Conservation (phyloP, 1,284 basidiomycete genomes). For the Austroboletus sp. region DNA sequence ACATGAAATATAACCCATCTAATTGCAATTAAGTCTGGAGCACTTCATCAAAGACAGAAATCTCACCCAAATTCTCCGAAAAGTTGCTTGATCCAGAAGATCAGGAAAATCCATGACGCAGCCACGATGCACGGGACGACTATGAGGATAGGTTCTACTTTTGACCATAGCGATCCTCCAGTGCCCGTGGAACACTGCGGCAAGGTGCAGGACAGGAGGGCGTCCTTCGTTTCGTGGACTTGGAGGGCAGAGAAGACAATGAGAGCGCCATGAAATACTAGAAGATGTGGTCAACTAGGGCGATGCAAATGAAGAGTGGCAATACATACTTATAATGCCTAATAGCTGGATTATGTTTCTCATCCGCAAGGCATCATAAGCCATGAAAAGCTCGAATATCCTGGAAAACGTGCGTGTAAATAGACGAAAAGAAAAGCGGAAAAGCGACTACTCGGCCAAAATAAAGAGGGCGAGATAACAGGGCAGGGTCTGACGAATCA, state of each 20-base stretch:
- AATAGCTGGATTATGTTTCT: slow-evolving; percentile 72
- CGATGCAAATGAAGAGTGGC: slow-evolving; percentile 3
- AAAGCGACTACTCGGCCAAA: slow-evolving; percentile 59
- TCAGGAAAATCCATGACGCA: slow-evolving; percentile 46
- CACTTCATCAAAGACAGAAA: neutral
- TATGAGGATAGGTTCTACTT: slow-evolving; percentile 46
- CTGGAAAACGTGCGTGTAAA: slow-evolving; percentile 33
- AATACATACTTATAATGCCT: slow-evolving; percentile 56
- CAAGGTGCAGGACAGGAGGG: slow-evolving; percentile 40
- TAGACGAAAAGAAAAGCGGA: neutral
- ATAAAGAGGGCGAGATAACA: slow-evolving; percentile 77
- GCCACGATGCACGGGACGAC: slow-evolving; percentile 50
- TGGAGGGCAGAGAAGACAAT: slow-evolving; percentile 68
- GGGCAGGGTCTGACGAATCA: slow-evolving; percentile 56
- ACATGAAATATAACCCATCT: slow-evolving; percentile 83
- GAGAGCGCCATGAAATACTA: slow-evolving; percentile 69
- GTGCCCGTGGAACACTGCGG: slow-evolving; percentile 13
- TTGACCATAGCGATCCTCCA: slow-evolving; percentile 34
- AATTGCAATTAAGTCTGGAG: slow-evolving; percentile 9
- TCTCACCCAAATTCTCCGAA: slow-evolving; percentile 59
- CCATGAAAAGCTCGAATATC: slow-evolving; percentile 66
- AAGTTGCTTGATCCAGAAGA: slow-evolving; percentile 50
- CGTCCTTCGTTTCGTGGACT: slow-evolving; percentile 60
- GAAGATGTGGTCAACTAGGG: slow-evolving; percentile 16
- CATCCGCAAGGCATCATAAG: slow-evolving; percentile 64